Percentiles rank a stretch among this genome's conserved stretches.
These are phyloP conservation scores for Moricandia arvensis DNA, from an alignment of 345 rosid species.

Conservation along the genomic window DNA sequence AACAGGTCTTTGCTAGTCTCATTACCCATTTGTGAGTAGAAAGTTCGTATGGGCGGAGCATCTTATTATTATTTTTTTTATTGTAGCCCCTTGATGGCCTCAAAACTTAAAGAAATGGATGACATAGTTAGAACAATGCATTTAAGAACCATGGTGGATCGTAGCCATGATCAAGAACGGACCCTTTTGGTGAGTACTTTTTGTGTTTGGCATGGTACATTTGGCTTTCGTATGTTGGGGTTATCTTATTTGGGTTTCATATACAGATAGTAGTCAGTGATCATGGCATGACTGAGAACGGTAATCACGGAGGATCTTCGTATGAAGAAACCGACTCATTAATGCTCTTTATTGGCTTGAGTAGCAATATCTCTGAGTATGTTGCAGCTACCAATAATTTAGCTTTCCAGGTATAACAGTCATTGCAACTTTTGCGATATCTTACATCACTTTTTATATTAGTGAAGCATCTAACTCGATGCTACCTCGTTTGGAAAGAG, in stretches of 20 bases:
- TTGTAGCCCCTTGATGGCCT: conserved; percentile 65
- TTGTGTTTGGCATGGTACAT: neutral
- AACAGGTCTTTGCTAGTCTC: conserved; percentile 57
- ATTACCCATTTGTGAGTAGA: conserved; percentile 3
- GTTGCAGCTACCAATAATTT: conserved; percentile 42
- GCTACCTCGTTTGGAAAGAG: neutral
- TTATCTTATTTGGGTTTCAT: conserved; percentile 23
- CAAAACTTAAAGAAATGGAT: conserved; percentile 92
- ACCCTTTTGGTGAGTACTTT: conserved; percentile 72
- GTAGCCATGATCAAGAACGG: conserved; percentile 36
- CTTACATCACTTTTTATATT: neutral
- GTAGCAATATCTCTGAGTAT: conserved; percentile 44
- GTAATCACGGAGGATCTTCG: conserved; percentile 95
- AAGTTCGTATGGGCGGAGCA: neutral
- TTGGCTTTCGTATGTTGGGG: conserved; percentile 2
- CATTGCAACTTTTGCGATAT: neutral
- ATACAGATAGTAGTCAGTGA: conserved; percentile 81
- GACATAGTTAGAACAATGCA: conserved; percentile 66
- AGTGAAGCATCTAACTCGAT: conserved; percentile 11
- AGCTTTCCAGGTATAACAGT: conserved; percentile 62
- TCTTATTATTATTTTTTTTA: conserved; percentile 28
- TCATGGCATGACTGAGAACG: conserved; percentile 95
- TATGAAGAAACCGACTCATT: conserved; percentile 85
- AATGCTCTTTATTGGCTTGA: conserved; percentile 70
- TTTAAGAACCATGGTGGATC: conserved; percentile 43